Percentiles rank a stretch among this genome's conserved stretches.
These are phyloP conservation scores for Cladosporium oxysporum DNA, from an alignment of 2,329 filamentous ascomycete species.

Conservation along the genomic window DNA sequence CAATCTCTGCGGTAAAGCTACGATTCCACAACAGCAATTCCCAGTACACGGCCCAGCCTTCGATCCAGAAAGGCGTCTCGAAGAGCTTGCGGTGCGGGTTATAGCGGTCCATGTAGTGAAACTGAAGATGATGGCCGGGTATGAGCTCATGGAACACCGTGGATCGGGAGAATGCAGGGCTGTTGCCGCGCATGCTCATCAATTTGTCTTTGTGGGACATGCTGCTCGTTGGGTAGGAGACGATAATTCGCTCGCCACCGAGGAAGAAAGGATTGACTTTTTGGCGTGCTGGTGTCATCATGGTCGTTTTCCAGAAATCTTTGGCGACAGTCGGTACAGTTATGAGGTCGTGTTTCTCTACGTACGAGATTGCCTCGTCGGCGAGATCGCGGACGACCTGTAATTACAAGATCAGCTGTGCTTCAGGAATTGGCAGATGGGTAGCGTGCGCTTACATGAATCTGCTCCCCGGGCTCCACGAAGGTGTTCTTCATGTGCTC, in stretches of 20 bases:
- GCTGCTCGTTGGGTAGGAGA: conserved; percentile 56
- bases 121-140: conserved; percentile 59
- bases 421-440: no score
- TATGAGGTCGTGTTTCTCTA: conserved; percentile 56
- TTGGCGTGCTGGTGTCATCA: conserved; percentile 57
- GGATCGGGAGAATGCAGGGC: conserved; percentile 57
- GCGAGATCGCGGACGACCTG: conserved; percentile 53
- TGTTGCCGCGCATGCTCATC: conserved; percentile 63
- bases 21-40: conserved; percentile 60
- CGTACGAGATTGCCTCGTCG: conserved; percentile 54
- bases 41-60: conserved; percentile 65
- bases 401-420: neutral
- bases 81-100: conserved; percentile 56
- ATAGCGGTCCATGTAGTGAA: conserved; percentile 51
- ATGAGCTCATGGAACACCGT: conserved; percentile 65
- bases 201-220: conserved; percentile 58
- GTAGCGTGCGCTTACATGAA: conserved; percentile 32
- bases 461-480: conserved; percentile 57
- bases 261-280: conserved; percentile 62
- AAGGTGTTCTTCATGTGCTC: conserved; percentile 58
- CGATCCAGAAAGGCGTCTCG: conserved; percentile 59
- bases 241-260: conserved; percentile 55
- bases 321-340: conserved; percentile 57
- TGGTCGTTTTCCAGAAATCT: conserved; percentile 57
- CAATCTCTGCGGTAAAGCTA: conserved; percentile 48